phyloP scores from a whole-genome alignment of 495 filamentous ascomycete genomes.

The Penicillium chermesinum region DNA sequence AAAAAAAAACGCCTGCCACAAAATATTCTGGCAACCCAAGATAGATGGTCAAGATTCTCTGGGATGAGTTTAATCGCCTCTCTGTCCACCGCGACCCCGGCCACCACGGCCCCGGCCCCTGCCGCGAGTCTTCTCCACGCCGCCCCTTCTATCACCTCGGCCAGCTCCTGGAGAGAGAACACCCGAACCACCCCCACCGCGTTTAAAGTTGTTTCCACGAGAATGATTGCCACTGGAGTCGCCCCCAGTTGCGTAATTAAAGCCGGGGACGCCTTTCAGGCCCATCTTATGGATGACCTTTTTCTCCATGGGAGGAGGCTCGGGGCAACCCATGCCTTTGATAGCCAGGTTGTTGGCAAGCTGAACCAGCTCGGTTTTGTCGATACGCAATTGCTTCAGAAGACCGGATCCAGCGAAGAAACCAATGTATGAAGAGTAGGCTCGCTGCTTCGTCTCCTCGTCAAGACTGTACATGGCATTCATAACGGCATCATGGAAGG shows the following conservation, averaged over 20 bases:
- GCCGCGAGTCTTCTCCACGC: slow-evolving; percentile 23
- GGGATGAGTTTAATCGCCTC: neutral
- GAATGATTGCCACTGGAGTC: slow-evolving; percentile 1
- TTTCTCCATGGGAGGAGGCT: slow-evolving; percentile 43
- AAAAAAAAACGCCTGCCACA: no score
- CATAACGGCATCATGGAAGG: slow-evolving; percentile 19
- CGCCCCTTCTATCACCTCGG: slow-evolving; percentile 9
- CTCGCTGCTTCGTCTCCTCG: slow-evolving; percentile 46
- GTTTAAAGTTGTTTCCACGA: slow-evolving; percentile 7
- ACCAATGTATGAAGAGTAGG: slow-evolving; percentile 52
- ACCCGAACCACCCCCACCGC: slow-evolving; percentile 22
- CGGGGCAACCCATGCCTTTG: slow-evolving; percentile 41
- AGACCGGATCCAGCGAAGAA: slow-evolving; percentile 43
- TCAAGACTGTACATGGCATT: slow-evolving; percentile 39
- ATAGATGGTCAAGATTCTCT: no score
- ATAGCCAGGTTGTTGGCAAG: slow-evolving; percentile 43
- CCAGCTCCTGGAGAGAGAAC: slow-evolving; percentile 30
- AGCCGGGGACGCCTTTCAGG: slow-evolving; percentile 43
- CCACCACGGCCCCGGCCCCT: slow-evolving; percentile 14
- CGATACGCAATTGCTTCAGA: slow-evolving; percentile 34
- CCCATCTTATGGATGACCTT: slow-evolving; percentile 47
- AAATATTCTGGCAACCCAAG: no score
- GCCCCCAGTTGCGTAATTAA: slow-evolving; percentile 29
- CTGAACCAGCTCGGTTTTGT: slow-evolving; percentile 38
- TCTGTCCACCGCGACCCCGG: neutral